These are phyloP conservation scores for Calonectria naviculata DNA, from an alignment of 2,329 filamentous ascomycete genomes.

Conservation along the genomic window DNA sequence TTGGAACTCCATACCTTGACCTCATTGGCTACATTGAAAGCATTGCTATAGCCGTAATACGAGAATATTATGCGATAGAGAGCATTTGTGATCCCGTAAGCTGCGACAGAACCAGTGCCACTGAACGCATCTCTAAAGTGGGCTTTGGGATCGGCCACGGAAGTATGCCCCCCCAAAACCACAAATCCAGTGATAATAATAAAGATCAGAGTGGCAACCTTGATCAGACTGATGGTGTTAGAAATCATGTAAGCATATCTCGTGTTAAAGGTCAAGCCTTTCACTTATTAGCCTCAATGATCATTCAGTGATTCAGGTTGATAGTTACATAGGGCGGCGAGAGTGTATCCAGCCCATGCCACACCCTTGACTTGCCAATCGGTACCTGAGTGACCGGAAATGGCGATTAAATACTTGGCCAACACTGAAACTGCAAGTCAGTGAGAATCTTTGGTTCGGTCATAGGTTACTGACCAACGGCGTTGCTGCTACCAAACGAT, in stretches of 20 bases:
- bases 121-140: conserved; percentile 7
- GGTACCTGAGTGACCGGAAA: conserved; percentile 1
- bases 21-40: conserved; percentile 10
- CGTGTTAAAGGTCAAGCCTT: not conserved
- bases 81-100: conserved; percentile 13
- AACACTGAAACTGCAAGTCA: not conserved
- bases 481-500: conserved; percentile 10
- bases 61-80: conserved; percentile 14
- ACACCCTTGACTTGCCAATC: conserved; percentile 12
- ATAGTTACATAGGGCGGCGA: conserved; percentile 1
- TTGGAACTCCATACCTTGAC: not conserved
- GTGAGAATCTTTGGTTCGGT: not conserved
- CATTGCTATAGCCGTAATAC: conserved; percentile 3
- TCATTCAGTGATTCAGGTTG: not conserved
- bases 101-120: not conserved
- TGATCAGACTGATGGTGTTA: not conserved
- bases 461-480: not conserved
- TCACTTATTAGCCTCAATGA: not conserved
- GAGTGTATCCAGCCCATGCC: conserved; percentile 5
- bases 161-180: not conserved
- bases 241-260: not conserved
- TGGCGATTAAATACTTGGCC: conserved; percentile 8
- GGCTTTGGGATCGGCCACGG: not conserved
- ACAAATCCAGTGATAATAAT: not conserved
- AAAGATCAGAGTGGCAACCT: not conserved